Evolutionary conservation across 352 stramenopile species (phyloP).

Genomic region (Ophiocytium majus): DNA sequence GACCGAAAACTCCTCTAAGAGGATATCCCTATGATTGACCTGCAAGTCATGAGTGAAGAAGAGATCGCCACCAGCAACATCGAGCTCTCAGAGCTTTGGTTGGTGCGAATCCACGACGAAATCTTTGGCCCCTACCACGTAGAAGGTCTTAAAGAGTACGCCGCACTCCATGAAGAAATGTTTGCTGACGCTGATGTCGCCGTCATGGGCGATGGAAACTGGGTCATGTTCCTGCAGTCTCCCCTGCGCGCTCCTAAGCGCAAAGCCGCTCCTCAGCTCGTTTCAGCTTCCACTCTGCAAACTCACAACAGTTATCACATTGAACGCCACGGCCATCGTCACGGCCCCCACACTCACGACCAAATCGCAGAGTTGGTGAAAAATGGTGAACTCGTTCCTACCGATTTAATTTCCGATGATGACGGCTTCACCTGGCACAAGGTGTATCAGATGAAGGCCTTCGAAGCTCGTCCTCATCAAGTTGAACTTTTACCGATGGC

Average conservation of each 20-base stretch:
- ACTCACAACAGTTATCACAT: too few species aligned
- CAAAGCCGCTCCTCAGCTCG: too few species aligned
- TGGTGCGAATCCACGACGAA: not conserved
- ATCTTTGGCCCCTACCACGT: not conserved
- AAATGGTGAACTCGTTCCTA: too few species aligned
- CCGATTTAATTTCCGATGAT: too few species aligned
- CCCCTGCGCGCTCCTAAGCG: not conserved
- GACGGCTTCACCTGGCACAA: too few species aligned
- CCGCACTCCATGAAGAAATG: not conserved
- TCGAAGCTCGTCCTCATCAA: too few species aligned
- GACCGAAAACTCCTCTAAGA: slow-evolving; percentile 9
- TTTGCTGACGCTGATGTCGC: not conserved
- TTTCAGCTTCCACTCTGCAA: too few species aligned
- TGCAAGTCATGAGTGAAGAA: not conserved
- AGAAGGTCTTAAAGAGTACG: not conserved
- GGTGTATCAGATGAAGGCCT: too few species aligned
- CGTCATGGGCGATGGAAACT: not conserved
- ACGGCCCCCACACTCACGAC: too few species aligned
- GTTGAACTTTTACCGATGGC: too few species aligned
- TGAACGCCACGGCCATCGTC: too few species aligned
- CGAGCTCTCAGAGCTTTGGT: not conserved
- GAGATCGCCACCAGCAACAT: not conserved
- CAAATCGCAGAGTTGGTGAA: too few species aligned
- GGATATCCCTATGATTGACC: not conserved
- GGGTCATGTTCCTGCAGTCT: not conserved